Evolutionary conservation across 2,329 filamentous ascomycete genomes (phyloP).

Genomic region (Phyllosticta citriasiana): DNA sequence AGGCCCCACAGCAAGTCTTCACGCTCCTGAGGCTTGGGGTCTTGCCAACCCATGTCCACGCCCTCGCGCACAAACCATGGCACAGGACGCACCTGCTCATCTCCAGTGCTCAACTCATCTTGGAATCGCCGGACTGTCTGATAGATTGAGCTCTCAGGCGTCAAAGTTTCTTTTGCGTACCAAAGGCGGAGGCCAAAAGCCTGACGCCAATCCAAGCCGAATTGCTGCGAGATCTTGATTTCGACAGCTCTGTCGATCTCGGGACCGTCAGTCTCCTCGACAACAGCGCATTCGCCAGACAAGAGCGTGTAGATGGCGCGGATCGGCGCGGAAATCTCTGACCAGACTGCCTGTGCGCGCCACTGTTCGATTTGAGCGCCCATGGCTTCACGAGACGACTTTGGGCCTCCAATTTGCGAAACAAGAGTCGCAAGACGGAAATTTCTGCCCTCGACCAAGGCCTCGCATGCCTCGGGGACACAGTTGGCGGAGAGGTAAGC

Average conservation of each 20-base stretch:
- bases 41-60: constrained; percentile 50
- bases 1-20: constrained; percentile 83
- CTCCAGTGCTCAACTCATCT: constrained; percentile 59
- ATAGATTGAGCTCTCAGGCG: constrained; percentile 54
- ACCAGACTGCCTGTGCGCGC: constrained; percentile 71
- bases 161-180: constrained; percentile 49
- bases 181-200: constrained; percentile 85
- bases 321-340: constrained; percentile 76
- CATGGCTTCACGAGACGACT: constrained; percentile 62
- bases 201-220: constrained; percentile 85
- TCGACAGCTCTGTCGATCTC: constrained; percentile 66
- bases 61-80: constrained; percentile 59
- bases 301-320: constrained; percentile 84
- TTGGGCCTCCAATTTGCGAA: constrained; percentile 63
- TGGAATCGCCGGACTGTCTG: constrained; percentile 64
- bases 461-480: constrained; percentile 71
- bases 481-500: constrained; percentile 69
- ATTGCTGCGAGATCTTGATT: constrained; percentile 74
- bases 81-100: constrained; percentile 59
- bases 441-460: constrained; percentile 65
- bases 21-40: constrained; percentile 46
- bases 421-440: constrained; percentile 78
- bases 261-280: constrained; percentile 63
- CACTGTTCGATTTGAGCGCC: constrained; percentile 72
- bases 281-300: constrained; percentile 75